Evolutionary conservation across 495 filamentous ascomycete species (phyloP).

Genomic region (Aspergillus affinis): DNA sequence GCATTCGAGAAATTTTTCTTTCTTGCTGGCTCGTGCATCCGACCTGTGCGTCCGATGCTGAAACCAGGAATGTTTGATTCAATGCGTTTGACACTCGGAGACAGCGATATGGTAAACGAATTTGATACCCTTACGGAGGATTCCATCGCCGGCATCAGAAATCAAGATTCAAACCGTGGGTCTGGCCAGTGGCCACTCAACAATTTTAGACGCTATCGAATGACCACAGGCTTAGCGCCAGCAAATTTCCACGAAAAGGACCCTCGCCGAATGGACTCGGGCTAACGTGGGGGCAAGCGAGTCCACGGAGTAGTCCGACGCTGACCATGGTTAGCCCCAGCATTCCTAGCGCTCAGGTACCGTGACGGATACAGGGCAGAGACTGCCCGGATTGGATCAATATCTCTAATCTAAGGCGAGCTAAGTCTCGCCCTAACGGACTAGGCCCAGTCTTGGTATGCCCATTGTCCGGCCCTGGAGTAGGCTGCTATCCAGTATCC

Average conservation of each 20-base stretch:
- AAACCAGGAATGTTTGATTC: no score
- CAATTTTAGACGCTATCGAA: not conserved
- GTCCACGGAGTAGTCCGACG: not conserved
- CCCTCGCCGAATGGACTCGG: not conserved
- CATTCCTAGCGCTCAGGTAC: not conserved
- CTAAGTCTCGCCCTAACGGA: not conserved
- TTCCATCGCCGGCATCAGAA: no score
- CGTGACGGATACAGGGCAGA: not conserved
- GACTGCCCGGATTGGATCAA: not conserved
- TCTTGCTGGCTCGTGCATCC: no score
- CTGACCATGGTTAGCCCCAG: not conserved
- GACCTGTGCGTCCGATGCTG: no score
- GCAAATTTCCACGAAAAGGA: not conserved
- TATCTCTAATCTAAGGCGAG: not conserved
- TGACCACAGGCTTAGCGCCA: not conserved
- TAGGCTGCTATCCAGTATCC: conserved; percentile 1
- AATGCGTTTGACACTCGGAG: no score
- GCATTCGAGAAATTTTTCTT: no score
- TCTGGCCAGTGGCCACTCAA: not conserved
- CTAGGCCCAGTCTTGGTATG: not conserved
- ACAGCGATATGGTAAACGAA: no score
- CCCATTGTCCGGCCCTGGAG: not conserved
- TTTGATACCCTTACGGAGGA: no score
- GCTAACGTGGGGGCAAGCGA: not conserved
- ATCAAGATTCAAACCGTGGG: not conserved